Percentiles rank a stretch among this genome's conserved stretches.
These are phyloP conservation scores for Datura wrightii DNA, from an alignment of 257 asterid species.

Conservation along the genomic window DNA sequence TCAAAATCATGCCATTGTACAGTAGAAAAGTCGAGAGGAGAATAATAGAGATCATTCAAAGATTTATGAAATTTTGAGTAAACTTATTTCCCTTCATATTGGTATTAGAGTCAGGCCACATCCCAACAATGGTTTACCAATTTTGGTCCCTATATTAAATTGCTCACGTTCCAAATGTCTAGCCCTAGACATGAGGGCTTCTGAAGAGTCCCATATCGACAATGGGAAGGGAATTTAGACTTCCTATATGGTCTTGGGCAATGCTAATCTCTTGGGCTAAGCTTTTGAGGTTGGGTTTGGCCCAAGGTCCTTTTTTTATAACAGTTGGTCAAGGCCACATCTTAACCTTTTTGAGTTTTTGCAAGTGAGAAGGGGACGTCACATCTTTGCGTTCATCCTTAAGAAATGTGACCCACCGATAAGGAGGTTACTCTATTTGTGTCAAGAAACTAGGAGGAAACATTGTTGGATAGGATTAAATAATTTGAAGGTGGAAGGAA, in stretches of 20 bases:
- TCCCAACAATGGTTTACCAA: no score
- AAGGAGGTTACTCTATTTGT: neutral
- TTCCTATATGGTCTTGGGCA: neutral
- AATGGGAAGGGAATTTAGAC: conserved; percentile 12
- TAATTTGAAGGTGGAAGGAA: conserved; percentile 4
- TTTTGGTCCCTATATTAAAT: neutral
- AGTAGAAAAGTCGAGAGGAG: neutral
- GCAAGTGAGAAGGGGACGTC: neutral
- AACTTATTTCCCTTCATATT: neutral
- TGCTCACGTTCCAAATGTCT: neutral
- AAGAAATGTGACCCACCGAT: neutral
- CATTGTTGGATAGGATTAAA: neutral
- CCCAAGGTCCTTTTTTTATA: neutral
- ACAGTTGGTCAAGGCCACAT: neutral
- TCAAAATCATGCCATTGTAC: neutral
- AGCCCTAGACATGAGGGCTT: neutral
- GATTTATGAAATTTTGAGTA: neutral
- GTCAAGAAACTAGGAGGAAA: conserved; percentile 3
- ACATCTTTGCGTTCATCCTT: neutral
- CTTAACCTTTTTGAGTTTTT: neutral
- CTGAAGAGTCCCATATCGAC: neutral
- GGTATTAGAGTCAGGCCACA: neutral
- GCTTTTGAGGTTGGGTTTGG: neutral
- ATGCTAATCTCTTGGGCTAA: neutral
- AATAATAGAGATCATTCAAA: neutral